Evolutionary conservation across 2,329 filamentous ascomycete genomes (phyloP).

Genomic region (Talaromyces sp.): DNA sequence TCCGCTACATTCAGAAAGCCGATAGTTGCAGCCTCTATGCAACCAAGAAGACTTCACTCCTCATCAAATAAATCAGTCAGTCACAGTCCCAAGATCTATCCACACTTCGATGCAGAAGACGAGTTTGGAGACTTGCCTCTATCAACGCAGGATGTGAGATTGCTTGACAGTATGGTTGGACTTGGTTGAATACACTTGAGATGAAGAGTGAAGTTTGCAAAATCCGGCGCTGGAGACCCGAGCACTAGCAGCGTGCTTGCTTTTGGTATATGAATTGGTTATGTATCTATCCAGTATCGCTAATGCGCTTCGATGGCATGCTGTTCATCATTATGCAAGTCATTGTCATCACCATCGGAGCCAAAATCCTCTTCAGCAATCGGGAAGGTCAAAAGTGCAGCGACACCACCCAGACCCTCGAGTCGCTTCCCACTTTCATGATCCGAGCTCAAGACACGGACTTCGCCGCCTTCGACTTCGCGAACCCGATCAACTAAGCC

Average conservation of each 20-base stretch:
- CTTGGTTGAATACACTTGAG: background rate
- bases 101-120: constrained; percentile 10
- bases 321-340: constrained; percentile 8
- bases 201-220: background rate
- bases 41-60: background rate
- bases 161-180: constrained; percentile 15
- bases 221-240: background rate
- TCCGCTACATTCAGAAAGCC: background rate
- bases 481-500: constrained; percentile 82
- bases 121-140: constrained; percentile 18
- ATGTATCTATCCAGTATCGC: constrained; percentile 2
- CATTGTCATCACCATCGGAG: constrained; percentile 39
- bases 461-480: constrained; percentile 75
- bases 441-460: constrained; percentile 82
- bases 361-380: constrained; percentile 76
- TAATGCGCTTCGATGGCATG: constrained; percentile 16
- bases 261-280: background rate
- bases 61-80: background rate
- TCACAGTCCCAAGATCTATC: background rate
- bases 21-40: background rate
- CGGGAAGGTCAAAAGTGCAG: constrained; percentile 86
- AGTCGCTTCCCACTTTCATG: constrained; percentile 89
- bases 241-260: background rate
- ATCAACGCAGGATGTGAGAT: constrained; percentile 12
- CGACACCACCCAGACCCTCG: constrained; percentile 79